These are phyloP conservation scores for Phytophthora fragariaefolia DNA, from an alignment of 352 stramenopile species.

Conservation along the genomic window DNA sequence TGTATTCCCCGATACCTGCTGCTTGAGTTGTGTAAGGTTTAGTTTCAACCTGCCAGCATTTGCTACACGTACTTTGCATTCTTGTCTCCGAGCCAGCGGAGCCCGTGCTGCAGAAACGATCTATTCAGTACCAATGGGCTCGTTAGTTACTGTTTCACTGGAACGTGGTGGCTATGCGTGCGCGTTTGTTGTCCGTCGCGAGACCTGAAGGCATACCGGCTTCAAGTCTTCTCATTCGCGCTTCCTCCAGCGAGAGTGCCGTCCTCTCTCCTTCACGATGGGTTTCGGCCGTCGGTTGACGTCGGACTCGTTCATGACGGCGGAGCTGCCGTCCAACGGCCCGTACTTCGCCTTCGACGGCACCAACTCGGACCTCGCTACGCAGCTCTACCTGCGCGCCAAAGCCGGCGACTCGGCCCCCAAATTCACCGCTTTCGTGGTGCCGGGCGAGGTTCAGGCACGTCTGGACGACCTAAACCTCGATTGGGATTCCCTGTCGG, in stretches of 20 bases:
- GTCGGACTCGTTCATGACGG: background rate
- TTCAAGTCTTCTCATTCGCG: too few relatives aligned
- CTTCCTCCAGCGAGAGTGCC: too few relatives aligned
- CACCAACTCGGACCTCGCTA: slow-evolving; percentile 32
- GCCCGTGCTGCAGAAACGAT: slow-evolving; percentile 2
- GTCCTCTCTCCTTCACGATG: slow-evolving; percentile 11
- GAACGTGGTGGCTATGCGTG: slow-evolving; percentile 14
- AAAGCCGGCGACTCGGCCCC: slow-evolving; percentile 1
- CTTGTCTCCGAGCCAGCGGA: too few relatives aligned
- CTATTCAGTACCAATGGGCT: slow-evolving; percentile 9
- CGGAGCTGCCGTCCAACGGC: too few relatives aligned
- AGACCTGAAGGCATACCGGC: too few relatives aligned
- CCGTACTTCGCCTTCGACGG: slow-evolving; percentile 19
- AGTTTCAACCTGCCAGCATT: too few relatives aligned
- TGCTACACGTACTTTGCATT: too few relatives aligned
- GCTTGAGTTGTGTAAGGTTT: too few relatives aligned
- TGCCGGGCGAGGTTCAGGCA: slow-evolving; percentile 1
- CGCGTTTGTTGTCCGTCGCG: slow-evolving; percentile 2
- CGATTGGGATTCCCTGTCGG: background rate
- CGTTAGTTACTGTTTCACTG: slow-evolving; percentile 2
- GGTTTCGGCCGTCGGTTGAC: background rate
- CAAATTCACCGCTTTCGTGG: background rate
- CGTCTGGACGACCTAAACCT: slow-evolving; percentile 5
- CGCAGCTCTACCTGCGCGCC: slow-evolving; percentile 19
- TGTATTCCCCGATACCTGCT: too few relatives aligned